Base-by-base conservation (phyloP, 257 asterid genomes). In the Nicotiana noctiflora region DNA sequence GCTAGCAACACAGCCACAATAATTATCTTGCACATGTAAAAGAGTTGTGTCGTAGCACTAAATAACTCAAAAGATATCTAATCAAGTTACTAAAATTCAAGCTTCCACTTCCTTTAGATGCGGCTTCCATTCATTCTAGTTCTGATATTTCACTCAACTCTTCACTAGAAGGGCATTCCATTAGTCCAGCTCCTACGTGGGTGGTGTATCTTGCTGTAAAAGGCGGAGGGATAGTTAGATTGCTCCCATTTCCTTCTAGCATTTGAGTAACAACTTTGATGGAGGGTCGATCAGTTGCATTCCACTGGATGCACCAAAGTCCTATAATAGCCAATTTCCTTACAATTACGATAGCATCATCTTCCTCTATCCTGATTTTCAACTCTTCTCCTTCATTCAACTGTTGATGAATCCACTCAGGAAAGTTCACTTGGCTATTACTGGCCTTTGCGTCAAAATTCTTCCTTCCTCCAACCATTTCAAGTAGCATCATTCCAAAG, bases 381-480 rank as follows among this genome's bases (percentile, higher is more conserved):
- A 74, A 49, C 32, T 55, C 80, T 4, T 79, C 90, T 4, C 85
- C 86, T 18, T 79, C 18, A 67, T 31, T 79, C 12, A 89, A 17
- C 37, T 76, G 85, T 57, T 80, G 70, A 62, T 83, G 88, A 25
- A 86, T 75, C 92, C 89, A 89, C 68, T 81, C 85, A 0, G 86
- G 83, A 63, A 89, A 83, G 77, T 85, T 76, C 5, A 81, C 68
- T 55, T 85, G 82, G 27, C 88, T 83, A 17, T 76, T 76, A 9
- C 80, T 62, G 3, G 13, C 75, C 9, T 75, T 32, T n/a, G 44
- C 23, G 37, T 75, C 84, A 4, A 62, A 76, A 64, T 87, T 87
- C 62, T 84, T 85, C 86, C 85, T 79, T 32, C 90, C 85, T 63
- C 88, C 88, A 1, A 86, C 87, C 85, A 88, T 84, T 75, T 86